Percentiles rank a stretch among this genome's conserved stretches.
These are phyloP conservation scores for Porogramme epimiltina DNA, from an alignment of 1,284 basidiomycete genomes.

Conservation along the genomic window DNA sequence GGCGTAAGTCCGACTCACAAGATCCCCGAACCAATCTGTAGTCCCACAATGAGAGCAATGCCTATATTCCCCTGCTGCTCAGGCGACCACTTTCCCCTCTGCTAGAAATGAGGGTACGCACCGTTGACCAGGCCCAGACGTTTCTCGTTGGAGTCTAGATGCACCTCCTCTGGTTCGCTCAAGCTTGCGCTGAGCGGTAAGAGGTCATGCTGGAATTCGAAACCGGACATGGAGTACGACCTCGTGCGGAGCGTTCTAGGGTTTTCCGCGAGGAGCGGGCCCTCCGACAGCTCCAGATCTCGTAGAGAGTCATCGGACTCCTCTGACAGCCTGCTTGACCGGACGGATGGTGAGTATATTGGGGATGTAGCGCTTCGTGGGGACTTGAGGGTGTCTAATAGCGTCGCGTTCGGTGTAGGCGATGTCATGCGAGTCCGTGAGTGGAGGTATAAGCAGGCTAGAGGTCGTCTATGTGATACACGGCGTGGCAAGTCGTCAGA, in stretches of 20 bases:
- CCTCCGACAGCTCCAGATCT: conserved; percentile 75
- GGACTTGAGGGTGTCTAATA: conserved; percentile 31
- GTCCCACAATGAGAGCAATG: conserved; percentile 82
- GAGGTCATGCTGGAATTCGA: conserved; percentile 78
- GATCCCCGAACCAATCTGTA: conserved; percentile 92
- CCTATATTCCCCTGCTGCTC: conserved; percentile 43
- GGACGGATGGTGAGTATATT: conserved; percentile 41
- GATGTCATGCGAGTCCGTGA: conserved; percentile 27
- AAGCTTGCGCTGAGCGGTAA: conserved; percentile 77
- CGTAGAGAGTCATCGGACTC: conserved; percentile 77
- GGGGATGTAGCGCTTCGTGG: conserved; percentile 33
- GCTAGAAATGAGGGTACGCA: conserved; percentile 33
- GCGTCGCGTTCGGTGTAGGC: conserved; percentile 37
- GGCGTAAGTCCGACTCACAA: conserved; percentile 47
- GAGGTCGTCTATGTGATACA: background rate
- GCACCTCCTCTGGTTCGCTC: conserved; percentile 58
- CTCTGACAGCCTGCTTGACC: conserved; percentile 51
- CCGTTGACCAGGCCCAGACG: conserved; percentile 80
- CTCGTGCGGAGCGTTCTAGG: conserved; percentile 41
- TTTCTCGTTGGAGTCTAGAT: conserved; percentile 58
- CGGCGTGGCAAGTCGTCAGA: conserved; percentile 7
- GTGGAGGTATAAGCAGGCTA: background rate
- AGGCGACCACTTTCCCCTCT: background rate
- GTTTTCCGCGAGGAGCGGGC: conserved; percentile 44
- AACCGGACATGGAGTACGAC: conserved; percentile 74